These are phyloP conservation scores for Blastocystis sp. DNA, from an alignment of 352 stramenopile species.

Conservation along the genomic window DNA sequence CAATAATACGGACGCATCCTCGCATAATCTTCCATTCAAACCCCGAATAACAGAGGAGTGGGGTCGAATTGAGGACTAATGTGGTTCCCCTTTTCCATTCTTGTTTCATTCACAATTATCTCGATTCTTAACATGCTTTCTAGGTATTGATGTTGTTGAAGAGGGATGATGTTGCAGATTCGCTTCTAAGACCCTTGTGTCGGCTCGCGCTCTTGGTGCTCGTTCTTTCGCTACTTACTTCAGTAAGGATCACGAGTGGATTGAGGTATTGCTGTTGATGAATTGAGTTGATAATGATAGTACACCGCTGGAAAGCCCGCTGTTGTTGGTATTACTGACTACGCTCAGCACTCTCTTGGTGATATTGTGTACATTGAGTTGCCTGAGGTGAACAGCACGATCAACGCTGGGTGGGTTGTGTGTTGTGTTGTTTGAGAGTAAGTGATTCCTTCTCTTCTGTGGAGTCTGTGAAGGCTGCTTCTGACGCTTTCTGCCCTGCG, in stretches of 20 bases:
- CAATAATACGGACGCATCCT: neutral
- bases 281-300: conserved; percentile 3
- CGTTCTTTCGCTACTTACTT: conserved; percentile 74
- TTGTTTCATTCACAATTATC: neutral
- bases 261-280: conserved; percentile 54
- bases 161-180: conserved; percentile 34
- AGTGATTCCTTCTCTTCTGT: conserved; percentile 92
- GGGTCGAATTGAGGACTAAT: neutral
- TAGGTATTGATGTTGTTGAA: conserved; percentile 40
- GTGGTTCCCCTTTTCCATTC: conserved; percentile 13
- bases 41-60: neutral
- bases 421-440: conserved; percentile 8
- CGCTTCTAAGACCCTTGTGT: conserved; percentile 66
- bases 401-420: conserved; percentile 78
- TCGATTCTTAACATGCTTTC: conserved; percentile 58
- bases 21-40: neutral
- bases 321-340: conserved; percentile 93
- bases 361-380: conserved; percentile 97
- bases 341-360: conserved; percentile 92
- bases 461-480: conserved; percentile 97
- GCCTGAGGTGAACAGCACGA: conserved; percentile 88
- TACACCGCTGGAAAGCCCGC: conserved; percentile 73
- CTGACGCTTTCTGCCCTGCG: conserved; percentile 89
- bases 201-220: conserved; percentile 28
- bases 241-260: conserved; percentile 74